A percentile compares a stretch with the other conserved stretches of the same genome.
Evolutionary conservation across 192 early-diverging fungal species (phyloP).

Genomic region (Rhizoclosmatium globosum): DNA sequence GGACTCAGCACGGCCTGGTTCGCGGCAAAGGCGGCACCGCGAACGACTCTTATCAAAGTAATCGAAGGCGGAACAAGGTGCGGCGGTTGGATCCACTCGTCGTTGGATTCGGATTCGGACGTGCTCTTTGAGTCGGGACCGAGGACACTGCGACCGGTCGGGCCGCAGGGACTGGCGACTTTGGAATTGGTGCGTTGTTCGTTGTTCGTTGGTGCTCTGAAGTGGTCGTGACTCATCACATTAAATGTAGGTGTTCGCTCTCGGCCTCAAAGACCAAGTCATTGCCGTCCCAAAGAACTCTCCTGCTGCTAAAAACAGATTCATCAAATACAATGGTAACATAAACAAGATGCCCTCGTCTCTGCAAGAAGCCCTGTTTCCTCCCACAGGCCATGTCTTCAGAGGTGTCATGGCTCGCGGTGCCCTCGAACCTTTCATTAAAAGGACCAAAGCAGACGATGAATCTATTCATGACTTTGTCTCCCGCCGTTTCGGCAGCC

Average conservation of each 20-base stretch:
- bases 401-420: conserved; percentile 65
- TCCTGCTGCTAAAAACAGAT: conserved; percentile 82
- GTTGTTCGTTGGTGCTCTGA: not conserved
- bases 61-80: conserved; percentile 73
- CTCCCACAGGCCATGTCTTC: conserved; percentile 48
- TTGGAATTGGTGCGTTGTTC: conserved; percentile 74
- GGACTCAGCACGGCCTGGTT: conserved; percentile 88
- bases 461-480: conserved; percentile 90
- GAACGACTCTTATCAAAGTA: conserved; percentile 64
- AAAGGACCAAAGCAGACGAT: conserved; percentile 56
- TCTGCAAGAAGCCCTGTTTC: conserved; percentile 43
- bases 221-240: not conserved
- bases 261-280: conserved; percentile 68
- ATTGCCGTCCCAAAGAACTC: conserved; percentile 68
- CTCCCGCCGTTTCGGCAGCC: conserved; percentile 74
- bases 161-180: conserved; percentile 71
- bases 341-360: conserved; percentile 76
- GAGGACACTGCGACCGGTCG: conserved; percentile 79
- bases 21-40: conserved; percentile 57
- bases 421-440: conserved; percentile 64
- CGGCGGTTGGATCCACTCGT: conserved; percentile 90
- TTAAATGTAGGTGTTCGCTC: conserved; percentile 57
- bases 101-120: conserved; percentile 34
- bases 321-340: conserved; percentile 74
- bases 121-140: conserved; percentile 63